A percentile compares a stretch with the other conserved stretches of the same genome.
These are phyloP conservation scores for Plectosphaerella plurivora DNA, from an alignment of 2,329 filamentous ascomycete genomes.

Conservation along the genomic window DNA sequence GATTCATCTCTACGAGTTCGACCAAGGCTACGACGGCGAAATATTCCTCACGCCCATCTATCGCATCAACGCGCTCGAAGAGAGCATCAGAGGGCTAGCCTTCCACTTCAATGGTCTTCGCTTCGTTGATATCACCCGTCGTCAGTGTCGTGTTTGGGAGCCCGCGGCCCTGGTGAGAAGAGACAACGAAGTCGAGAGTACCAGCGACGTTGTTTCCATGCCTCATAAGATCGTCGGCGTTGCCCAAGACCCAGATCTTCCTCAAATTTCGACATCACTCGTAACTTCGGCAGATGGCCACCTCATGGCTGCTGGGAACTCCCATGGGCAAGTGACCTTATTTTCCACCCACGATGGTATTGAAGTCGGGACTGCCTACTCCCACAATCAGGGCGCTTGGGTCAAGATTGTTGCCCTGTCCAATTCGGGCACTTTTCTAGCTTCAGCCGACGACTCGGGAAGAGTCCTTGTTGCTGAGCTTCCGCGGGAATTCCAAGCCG, in stretches of 20 bases:
- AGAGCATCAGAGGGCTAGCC: slow-evolving; percentile 18
- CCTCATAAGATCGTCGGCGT: slow-evolving; percentile 5
- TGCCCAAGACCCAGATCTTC: slow-evolving; percentile 6
- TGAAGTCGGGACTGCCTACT: slow-evolving; percentile 13
- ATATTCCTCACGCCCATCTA: slow-evolving; percentile 18
- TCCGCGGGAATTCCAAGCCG: not conserved
- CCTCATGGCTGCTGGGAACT: slow-evolving; percentile 18
- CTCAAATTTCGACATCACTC: slow-evolving; percentile 16
- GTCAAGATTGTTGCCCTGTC: slow-evolving; percentile 14
- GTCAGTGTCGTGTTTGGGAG: slow-evolving; percentile 28
- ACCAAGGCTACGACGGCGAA: slow-evolving; percentile 6
- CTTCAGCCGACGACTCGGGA: slow-evolving; percentile 20
- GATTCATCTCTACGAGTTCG: slow-evolving; percentile 23
- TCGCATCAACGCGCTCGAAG: slow-evolving; percentile 19
- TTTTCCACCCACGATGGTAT: slow-evolving; percentile 14
- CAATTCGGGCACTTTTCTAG: slow-evolving; percentile 13
- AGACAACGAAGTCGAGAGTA: slow-evolving; percentile 14
- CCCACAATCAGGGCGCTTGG: slow-evolving; percentile 13
- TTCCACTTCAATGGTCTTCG: slow-evolving; percentile 24
- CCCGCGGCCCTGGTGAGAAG: slow-evolving; percentile 23
- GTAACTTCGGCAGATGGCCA: slow-evolving; percentile 9
- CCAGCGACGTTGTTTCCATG: slow-evolving; percentile 6
- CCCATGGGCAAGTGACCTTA: slow-evolving; percentile 17
- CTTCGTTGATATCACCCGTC: slow-evolving; percentile 24
- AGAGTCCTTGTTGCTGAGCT: slow-evolving; percentile 17